Evolutionary conservation across 768 basidiomycete species (phyloP), one percentile per base, ranked within the genome.

Genomic region (Suillus fuscotomentosus): DNA sequence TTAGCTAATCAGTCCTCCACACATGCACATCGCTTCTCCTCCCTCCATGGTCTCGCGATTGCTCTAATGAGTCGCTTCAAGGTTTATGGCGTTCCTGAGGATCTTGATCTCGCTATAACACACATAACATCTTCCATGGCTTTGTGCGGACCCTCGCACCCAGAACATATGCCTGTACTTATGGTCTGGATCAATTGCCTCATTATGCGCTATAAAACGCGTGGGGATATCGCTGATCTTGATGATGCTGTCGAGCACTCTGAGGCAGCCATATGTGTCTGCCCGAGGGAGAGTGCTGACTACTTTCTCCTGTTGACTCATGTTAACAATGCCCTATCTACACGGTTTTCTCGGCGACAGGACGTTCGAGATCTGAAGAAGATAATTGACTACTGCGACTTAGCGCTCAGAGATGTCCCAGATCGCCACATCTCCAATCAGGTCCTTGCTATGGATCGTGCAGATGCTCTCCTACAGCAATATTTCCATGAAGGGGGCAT

Each of bases 321-420:
- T 17, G 1, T 31, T 14, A 38, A 15, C 10, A 64, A 72, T 60
- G 5, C 51, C 20, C 36, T 47, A 3, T 61, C 5, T 1, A 39
- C 63, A 2, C 65, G 60, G 41, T 67, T 68, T 34, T 34, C 55
- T 7, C 64, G 27, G n/a, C 57, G 56, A 2, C 63, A 63, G 47
- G 54, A 63, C 36, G 51, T 62, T 10, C 70, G 63, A 15, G 73
- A 75, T 14, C 65, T 64, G 22, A 66, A 66, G 59, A 59, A n/a
- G 39, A 48, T 72, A 56, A 60, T 74, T 11, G 63, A 63, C 47
- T 60, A 66, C 51, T 74, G 73, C 27, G 68, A 74, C 65, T 64
- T 53, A 53, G 65, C 64, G 5, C 56, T 73, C 34, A 59, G 8
- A 51, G 66, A 54, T 24, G 17, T 48, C 13, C 56, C 38, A 10